phyloP scores from a whole-genome alignment of 148 eudicot genomes.

The Heliosperma pusillum region DNA sequence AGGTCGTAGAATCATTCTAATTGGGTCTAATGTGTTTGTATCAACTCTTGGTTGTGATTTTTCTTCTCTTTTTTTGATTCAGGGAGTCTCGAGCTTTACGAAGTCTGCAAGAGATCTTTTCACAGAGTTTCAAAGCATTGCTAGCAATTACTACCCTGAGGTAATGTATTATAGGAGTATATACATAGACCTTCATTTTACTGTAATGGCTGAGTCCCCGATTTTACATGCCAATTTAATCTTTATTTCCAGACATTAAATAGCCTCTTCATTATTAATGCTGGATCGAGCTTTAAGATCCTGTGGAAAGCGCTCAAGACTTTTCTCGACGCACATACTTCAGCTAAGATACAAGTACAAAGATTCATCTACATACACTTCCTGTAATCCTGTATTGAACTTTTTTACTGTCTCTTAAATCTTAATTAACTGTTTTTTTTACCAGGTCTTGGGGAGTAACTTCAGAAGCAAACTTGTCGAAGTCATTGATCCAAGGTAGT shows the following conservation, averaged over 20 bases:
- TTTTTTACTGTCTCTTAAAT: background rate
- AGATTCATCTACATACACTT: background rate
- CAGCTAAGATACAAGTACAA: conserved; percentile 51
- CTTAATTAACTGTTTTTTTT: background rate
- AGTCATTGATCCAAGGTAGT: conserved; percentile 55
- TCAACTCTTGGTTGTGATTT: background rate
- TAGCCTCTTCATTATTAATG: conserved; percentile 52
- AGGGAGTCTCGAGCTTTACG: conserved; percentile 53
- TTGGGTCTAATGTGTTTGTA: too few species aligned
- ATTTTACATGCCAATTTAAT: background rate
- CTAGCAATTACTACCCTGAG: conserved; percentile 68
- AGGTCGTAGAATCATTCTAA: background rate
- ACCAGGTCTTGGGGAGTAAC: conserved; percentile 56
- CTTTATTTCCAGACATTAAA: conserved; percentile 41
- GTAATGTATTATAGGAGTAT: too few species aligned
- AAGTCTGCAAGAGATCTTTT: conserved; percentile 58
- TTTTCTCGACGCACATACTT: conserved; percentile 51
- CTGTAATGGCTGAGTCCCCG: background rate
- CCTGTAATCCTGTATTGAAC: background rate
- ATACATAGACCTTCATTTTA: background rate
- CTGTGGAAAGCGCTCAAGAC: conserved; percentile 53
- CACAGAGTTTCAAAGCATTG: conserved; percentile 52
- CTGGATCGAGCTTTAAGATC: conserved; percentile 49
- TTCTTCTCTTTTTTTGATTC: background rate
- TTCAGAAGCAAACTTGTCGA: conserved; percentile 43